Base-by-base conservation (phyloP, 257 asterid species). In the Linderniella brevidens region DNA sequence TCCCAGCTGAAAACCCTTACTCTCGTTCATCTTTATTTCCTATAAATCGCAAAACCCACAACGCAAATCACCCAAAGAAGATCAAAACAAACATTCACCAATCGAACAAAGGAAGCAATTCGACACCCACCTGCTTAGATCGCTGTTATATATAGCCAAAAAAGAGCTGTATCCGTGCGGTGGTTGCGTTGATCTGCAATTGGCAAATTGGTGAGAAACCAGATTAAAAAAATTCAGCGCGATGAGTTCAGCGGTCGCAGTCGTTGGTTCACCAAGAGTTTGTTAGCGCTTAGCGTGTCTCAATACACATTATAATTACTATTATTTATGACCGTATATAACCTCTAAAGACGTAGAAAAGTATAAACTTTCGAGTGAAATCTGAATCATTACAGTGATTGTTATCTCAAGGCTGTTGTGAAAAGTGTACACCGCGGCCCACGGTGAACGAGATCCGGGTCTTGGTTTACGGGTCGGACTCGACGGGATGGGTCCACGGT, bases 1-100 rank as follows among this genome's bases (percentile, higher is more conserved):
- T 50, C 93, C 92, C 49, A 85, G 42, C 69, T 76, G 85, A 68
- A 76, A 71, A 44, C 85, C 62, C 57, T 69, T 74, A 57, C 41
- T 62, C 43, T 81, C 93, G 62, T 67, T 61, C 93, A 80, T 80
- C 71, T 61, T 68, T 37, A 36, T 53, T 38, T 58, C 52, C 41
- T 41, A 49, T 36, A 11, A 25, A 25, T 25, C 32, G 6, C 32
- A 20, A 11, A 52, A 51, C 2, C 61, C 61, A 49, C 39, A 29
- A 25, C 32, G 46, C 54, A 17, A 54, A 46, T 48, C 49, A 50
- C 63, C 53, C 19, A 14, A 37, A 13, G 46, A 48, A 25, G 62
- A 59, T 49, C 14, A 49, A 43, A 37, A 47, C 6, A 25, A 25
- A 25, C 32, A 25, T 25, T 25, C 32, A 25, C 3, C n/a, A 17